Evolutionary conservation across 2,329 filamentous ascomycete genomes (phyloP).

Genomic region (Cyanodermella asteris): DNA sequence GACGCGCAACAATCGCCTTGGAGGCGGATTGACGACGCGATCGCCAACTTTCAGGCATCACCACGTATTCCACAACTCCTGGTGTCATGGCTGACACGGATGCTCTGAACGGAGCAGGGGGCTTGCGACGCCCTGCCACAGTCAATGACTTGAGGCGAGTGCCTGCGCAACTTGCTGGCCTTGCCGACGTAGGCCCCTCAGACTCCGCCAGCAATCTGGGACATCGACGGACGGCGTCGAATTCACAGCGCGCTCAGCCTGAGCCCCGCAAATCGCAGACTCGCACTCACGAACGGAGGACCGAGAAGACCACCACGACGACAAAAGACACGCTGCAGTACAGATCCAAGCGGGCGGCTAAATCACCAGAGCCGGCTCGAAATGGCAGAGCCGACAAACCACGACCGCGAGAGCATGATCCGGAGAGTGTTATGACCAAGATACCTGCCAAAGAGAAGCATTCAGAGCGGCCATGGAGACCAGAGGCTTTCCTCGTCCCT

Average conservation of each 20-base stretch:
- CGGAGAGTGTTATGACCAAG: background rate
- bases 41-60: too few relatives aligned
- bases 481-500: constrained; percentile 53
- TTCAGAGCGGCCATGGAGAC: constrained; percentile 43
- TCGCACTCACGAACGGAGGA: constrained; percentile 17
- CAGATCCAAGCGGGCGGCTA: constrained; percentile 35
- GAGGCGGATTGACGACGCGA: too few relatives aligned
- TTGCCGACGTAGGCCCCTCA: too few relatives aligned
- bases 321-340: constrained; percentile 40
- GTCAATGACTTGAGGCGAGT: too few relatives aligned
- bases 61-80: too few relatives aligned
- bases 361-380: constrained; percentile 13
- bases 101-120: too few relatives aligned
- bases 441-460: constrained; percentile 6
- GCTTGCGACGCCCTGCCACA: too few relatives aligned
- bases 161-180: too few relatives aligned
- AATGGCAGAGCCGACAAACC: constrained; percentile 1
- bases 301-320: constrained; percentile 27
- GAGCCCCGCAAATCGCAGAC: constrained; percentile 14
- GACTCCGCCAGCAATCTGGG: constrained; percentile 10
- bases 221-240: constrained; percentile 13
- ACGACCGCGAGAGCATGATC: background rate
- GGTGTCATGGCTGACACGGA: too few relatives aligned
- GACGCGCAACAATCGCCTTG: too few relatives aligned
- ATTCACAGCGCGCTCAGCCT: constrained; percentile 14